Base-by-base conservation (phyloP, 2,329 filamentous ascomycete species). In the Diaporthe eres region DNA sequence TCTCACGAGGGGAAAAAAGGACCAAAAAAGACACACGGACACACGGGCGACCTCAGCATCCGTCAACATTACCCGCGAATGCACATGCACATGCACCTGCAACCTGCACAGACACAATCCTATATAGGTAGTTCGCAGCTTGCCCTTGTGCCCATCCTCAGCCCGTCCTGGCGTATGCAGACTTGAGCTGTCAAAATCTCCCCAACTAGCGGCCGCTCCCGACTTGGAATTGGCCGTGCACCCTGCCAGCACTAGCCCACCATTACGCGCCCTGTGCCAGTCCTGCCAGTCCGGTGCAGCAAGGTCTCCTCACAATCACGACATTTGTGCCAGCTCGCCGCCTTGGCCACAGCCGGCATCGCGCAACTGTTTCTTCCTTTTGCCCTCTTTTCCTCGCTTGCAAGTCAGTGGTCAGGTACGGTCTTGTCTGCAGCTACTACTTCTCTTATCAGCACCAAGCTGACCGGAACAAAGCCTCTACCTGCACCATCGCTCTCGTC, bases 221-320 rank as follows among this genome's bases (percentile, higher is more conserved):
- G 65, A 42, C 65, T 70, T 70, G 22, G 25, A 68, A 55, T 31
- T 55, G 65, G 34, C 49, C 65, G 65, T 70, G 65, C 65, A 42
- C 58, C 53, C 28, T 34, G 53, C 28, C 53, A 15, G 67, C 67
- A 61, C 42, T 42, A 25, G 57, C 34, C 34, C 34, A 60, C 31
- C 55, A 39, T 37, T 34, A 22, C 34, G 55, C 31, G 57, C 57
- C 34, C 58, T 25, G 39, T 63, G 58, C 58, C 58, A 22, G 44
- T 28, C 37, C n/a, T 63, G 58, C 58, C 58, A 22, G 44, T 28
- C 37, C n/a, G 37, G 10, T 63, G 60, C 60, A 63, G 39, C 44
- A 60, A n/a, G 19, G 57, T 73, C 71, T 73, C 58, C 60, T 63
- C 71, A 73, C 25, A 65, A 65, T 73, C 71, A 73, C 71, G 71